Evolutionary conservation across 192 early-diverging fungal genomes (phyloP), one percentile per base, ranked within the genome.

Genomic region (Podila clonocystis): DNA sequence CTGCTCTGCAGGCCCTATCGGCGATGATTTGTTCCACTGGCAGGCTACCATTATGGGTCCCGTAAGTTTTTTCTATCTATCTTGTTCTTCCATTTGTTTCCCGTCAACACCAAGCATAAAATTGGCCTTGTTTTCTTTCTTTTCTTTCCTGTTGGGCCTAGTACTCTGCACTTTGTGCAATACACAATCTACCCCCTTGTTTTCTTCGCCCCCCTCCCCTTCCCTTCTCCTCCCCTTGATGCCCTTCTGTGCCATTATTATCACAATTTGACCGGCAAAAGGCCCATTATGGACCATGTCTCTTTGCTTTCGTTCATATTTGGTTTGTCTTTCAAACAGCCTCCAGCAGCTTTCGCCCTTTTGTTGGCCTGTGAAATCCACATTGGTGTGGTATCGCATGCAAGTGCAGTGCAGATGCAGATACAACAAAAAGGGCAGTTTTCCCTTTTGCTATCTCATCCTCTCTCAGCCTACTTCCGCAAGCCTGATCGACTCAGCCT

Each of bases 31-130:
- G 68, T 95, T 96, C 87, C 95, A 97, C 84, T 98, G 97, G 94
- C 94, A 99, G 85, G 98, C 98, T 31, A 98, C 96, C 58, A 98
- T 99, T 72, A 97, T 99, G 92, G 98, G 98, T 58, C 98, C 98
- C 48, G 94, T 91, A 88, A 82, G 92, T 91, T 33, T 38, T 38
- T 45, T 58, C 63, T 45, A 45, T 30, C 13, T 31, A 19, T 50
- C 65, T 22, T 19, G 19, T 55, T 58, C 28, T n/a, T n/a, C n/a
- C n/a, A 13, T 58, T 60, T 60, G 67, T 28, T 49, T 41, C 30
- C 26, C 64, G 41, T 45, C 41, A 45, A 45, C 41, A 45, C 41
- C 41, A 45, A 45, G 41, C 41, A 15, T 45, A 15, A 45, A 45
- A 45, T 45, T 45, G n/a, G n/a, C 7, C 50, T 52, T 52, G 50